A percentile compares a stretch with the other conserved stretches of the same genome.
Evolutionary conservation across 2,329 filamentous ascomycete genomes (phyloP).

Genomic region (Diplodia scrobiculata): DNA sequence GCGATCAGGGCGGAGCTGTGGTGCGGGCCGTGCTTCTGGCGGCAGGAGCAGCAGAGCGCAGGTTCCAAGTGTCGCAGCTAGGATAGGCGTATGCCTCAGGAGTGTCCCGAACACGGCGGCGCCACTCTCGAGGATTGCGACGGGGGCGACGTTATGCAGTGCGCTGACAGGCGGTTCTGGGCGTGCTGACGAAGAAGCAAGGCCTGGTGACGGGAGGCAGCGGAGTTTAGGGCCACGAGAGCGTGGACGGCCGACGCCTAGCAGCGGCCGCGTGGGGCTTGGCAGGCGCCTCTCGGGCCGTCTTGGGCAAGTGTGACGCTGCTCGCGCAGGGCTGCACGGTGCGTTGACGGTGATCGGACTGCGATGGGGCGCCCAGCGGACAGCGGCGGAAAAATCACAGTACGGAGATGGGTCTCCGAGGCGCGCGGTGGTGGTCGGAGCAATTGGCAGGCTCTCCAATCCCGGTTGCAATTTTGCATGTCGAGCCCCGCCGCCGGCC

Average conservation of each 20-base stretch:
- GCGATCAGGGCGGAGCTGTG: conserved; percentile 24
- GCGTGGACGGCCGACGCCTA: conserved; percentile 11
- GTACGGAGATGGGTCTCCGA: conserved; percentile 26
- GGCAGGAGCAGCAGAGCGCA: not conserved
- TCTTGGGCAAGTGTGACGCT: conserved; percentile 13
- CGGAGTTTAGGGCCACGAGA: conserved; percentile 18
- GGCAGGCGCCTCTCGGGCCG: conserved; percentile 23
- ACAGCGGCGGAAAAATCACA: conserved; percentile 8
- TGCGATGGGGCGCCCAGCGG: conserved; percentile 11
- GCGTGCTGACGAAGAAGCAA: conserved; percentile 25
- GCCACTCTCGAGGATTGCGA: conserved; percentile 13
- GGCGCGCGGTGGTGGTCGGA: conserved; percentile 10
- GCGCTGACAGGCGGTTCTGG: conserved; percentile 12
- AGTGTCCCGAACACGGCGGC: conserved; percentile 14
- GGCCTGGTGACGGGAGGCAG: conserved; percentile 20
- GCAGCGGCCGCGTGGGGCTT: conserved; percentile 16
- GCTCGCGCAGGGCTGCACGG: not conserved
- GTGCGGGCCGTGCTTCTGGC: conserved; percentile 28
- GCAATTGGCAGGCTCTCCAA: conserved; percentile 5
- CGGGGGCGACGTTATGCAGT: conserved; percentile 19
- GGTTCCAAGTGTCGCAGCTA: conserved; percentile 16
- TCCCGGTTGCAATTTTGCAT: conserved; percentile 16
- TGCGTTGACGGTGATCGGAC: not conserved
- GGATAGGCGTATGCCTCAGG: conserved; percentile 10
- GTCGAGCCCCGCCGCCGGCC: conserved; percentile 21